phyloP scores from a whole-genome alignment of 208 protist species.

The Leptomonas pyrrhocoris region DNA sequence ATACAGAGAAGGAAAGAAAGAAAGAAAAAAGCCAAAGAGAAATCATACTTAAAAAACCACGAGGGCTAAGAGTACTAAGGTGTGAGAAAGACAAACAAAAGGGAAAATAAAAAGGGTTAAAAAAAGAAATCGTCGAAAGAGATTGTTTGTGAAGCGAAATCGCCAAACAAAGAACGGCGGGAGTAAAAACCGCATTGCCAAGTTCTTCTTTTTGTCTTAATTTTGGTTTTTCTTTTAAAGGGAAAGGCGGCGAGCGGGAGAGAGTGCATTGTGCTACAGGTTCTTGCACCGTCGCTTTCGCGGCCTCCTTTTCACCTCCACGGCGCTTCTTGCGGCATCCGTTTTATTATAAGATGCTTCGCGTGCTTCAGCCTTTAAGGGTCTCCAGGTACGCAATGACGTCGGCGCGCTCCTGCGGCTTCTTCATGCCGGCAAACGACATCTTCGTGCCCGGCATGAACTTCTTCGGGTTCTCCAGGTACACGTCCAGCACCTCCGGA shows the following conservation, averaged over 20 bases:
- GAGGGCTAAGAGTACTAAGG: slow-evolving; percentile 28
- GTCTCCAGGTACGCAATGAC: slow-evolving; percentile 95
- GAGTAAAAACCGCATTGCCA: slow-evolving; percentile 4
- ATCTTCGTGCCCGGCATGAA: slow-evolving; percentile 98
- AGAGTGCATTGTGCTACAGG: background rate
- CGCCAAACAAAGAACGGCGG: background rate
- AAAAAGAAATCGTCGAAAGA: background rate
- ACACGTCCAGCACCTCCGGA: slow-evolving; percentile 93
- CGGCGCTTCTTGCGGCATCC: background rate
- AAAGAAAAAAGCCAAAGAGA: background rate
- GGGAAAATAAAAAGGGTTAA: background rate
- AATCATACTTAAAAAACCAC: background rate
- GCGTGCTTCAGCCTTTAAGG: slow-evolving; percentile 30
- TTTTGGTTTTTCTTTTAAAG: background rate
- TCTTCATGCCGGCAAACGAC: slow-evolving; percentile 97
- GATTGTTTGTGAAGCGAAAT: no score
- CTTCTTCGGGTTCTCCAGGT: slow-evolving; percentile 98
- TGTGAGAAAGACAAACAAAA: slow-evolving; percentile 20
- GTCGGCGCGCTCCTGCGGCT: slow-evolving; percentile 93
- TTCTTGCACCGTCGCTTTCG: no score
- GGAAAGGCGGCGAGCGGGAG: background rate
- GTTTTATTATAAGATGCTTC: background rate
- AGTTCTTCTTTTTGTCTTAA: background rate
- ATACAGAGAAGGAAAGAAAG: background rate
- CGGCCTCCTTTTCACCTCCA: background rate